A percentile compares a stretch with the other conserved stretches of the same genome.
These are phyloP conservation scores for Pleurotus tuber-regium DNA, from an alignment of 768 basidiomycete species.

Conservation along the genomic window DNA sequence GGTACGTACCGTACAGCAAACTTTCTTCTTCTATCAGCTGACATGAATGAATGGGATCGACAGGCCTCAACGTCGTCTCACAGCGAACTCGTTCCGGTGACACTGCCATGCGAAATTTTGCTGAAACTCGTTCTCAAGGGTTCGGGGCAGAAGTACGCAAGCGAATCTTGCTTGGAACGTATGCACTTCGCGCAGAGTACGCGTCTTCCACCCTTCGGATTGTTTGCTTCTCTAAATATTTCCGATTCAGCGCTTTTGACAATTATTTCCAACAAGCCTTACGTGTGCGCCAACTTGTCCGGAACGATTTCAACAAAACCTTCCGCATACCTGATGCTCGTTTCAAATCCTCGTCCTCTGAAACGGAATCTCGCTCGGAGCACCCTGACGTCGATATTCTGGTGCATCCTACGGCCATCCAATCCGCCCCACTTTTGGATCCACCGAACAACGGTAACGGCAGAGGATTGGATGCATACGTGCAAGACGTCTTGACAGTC, in stretches of 20 bases:
- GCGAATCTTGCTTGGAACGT: constrained; percentile 86
- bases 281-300: constrained; percentile 68
- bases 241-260: constrained; percentile 76
- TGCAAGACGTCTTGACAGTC: constrained; percentile 90
- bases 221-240: neutral
- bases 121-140: constrained; percentile 60
- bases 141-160: constrained; percentile 87
- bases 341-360: neutral
- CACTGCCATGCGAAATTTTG: constrained; percentile 36
- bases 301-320: constrained; percentile 67
- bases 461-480: constrained; percentile 50
- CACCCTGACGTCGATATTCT: constrained; percentile 66
- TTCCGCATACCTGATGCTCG: constrained; percentile 57
- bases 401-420: constrained; percentile 84
- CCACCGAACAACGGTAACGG: constrained; percentile 26
- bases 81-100: constrained; percentile 1
- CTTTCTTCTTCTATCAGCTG: neutral
- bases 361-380: neutral
- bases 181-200: constrained; percentile 89
- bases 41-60: neutral
- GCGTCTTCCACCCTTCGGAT: constrained; percentile 23
- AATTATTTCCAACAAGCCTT: constrained; percentile 96
- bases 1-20: constrained; percentile 38
- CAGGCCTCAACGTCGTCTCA: constrained; percentile 48
- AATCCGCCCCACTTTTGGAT: constrained; percentile 61